Conservation (phyloP, 306 rosid species). For the Benincasa hispida region DNA sequence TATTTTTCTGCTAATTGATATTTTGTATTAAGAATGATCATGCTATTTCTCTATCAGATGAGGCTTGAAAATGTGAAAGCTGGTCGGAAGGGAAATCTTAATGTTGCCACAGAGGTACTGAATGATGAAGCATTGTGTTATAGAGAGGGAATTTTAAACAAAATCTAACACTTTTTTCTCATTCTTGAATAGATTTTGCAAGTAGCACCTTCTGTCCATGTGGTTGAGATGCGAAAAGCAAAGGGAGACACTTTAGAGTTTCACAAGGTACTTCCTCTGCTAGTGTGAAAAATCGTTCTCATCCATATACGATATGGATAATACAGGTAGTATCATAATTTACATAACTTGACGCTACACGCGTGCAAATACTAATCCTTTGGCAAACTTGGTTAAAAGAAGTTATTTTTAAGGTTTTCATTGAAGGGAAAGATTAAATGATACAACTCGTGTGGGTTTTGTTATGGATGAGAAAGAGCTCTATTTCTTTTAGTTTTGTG, state of each 20-base stretch:
- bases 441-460: not conserved
- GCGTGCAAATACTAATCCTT: not conserved
- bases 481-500: not conserved
- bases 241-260: slow-evolving; percentile 98
- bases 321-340: not conserved
- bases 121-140: not conserved
- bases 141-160: not conserved
- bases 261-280: slow-evolving; percentile 51
- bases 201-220: slow-evolving; percentile 96
- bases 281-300: not conserved
- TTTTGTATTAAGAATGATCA: not conserved
- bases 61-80: slow-evolving; percentile 90
- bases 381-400: not conserved
- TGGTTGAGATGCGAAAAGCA: slow-evolving; percentile 96
- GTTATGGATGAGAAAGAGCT: not conserved
- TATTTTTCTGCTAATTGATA: not conserved
- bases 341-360: not conserved
- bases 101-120: slow-evolving; percentile 86
- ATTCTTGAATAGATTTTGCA: slow-evolving; percentile 57
- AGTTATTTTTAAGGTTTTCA: not conserved
- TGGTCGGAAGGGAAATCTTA: slow-evolving; percentile 96
- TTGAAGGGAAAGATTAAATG: not conserved
- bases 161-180: not conserved
- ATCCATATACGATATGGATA: too few relatives aligned
- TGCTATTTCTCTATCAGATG: slow-evolving; percentile 37